These are phyloP conservation scores for Aegilops bicornis DNA, from an alignment of 176 grass and related monocot species.

Conservation along the genomic window DNA sequence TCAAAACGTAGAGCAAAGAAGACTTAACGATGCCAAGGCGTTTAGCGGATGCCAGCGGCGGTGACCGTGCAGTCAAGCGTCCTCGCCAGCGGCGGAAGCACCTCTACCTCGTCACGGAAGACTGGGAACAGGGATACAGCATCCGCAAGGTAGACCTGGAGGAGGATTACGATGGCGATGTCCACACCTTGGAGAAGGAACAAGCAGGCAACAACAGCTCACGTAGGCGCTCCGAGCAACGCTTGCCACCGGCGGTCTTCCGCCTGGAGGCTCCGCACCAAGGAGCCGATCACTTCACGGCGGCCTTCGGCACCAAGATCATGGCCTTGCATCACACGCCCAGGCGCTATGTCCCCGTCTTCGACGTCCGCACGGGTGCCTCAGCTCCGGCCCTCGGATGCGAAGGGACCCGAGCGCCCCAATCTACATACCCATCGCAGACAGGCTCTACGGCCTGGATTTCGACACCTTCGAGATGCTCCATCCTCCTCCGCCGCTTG, in stretches of 20 bases:
- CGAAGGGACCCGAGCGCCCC: not conserved
- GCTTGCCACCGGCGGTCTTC: not conserved
- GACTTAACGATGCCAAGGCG: not conserved
- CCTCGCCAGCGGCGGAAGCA: not conserved
- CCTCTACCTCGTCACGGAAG: not conserved
- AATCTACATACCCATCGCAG: not conserved
- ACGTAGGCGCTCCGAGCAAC: not conserved
- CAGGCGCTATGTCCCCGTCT: not conserved
- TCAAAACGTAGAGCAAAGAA: not conserved
- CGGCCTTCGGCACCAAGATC: not conserved
- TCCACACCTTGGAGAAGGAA: not conserved
- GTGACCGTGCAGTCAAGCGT: not conserved
- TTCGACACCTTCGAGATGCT: not conserved
- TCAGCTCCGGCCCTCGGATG: not conserved
- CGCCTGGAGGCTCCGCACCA: not conserved
- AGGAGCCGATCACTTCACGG: not conserved
- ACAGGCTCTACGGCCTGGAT: not conserved
- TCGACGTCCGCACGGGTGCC: not conserved
- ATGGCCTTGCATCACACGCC: not conserved
- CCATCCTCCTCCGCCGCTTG: not conserved
- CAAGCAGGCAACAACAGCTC: not conserved
- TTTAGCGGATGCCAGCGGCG: not conserved
- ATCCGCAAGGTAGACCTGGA: not conserved
- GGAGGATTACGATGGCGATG: not conserved
- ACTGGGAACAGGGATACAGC: not conserved